Percentiles rank a stretch among this genome's conserved stretches.
Evolutionary conservation across 140 eudicot species (phyloP).

Genomic region (Stevia rebaudiana): DNA sequence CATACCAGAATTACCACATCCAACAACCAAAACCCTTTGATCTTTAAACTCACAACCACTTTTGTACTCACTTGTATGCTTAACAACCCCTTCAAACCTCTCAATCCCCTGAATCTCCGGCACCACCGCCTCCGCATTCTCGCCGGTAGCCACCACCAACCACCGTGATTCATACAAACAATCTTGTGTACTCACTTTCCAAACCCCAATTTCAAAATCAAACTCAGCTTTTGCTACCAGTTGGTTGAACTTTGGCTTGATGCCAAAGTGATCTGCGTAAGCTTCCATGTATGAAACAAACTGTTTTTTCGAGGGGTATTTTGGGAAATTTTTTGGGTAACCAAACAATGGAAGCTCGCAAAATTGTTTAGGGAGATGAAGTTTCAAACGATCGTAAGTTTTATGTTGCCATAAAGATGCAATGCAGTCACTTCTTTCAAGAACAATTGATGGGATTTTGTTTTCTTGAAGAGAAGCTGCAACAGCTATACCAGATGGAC

Average conservation of each 20-base stretch:
- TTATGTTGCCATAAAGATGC: slow-evolving; percentile 89
- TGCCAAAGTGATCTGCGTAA: slow-evolving; percentile 57
- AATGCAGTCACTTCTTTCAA: slow-evolving; percentile 76
- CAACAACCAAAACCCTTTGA: slow-evolving; percentile 70
- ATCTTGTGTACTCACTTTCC: slow-evolving; percentile 61
- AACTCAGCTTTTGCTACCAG: slow-evolving; percentile 43
- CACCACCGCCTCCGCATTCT: slow-evolving; percentile 83
- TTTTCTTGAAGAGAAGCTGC: slow-evolving; percentile 64
- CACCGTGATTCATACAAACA: slow-evolving; percentile 54
- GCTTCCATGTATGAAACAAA: slow-evolving; percentile 69
- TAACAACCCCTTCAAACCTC: slow-evolving; percentile 52
- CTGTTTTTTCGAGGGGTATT: slow-evolving; percentile 70
- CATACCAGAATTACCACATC: slow-evolving; percentile 99
- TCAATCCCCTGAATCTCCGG: slow-evolving; percentile 86
- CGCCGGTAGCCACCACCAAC: slow-evolving; percentile 91
- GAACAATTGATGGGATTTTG: slow-evolving; percentile 62
- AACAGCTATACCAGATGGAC: slow-evolving; percentile 89
- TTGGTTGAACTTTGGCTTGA: slow-evolving; percentile 53
- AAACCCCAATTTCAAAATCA: slow-evolving; percentile 34
- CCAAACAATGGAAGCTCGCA: slow-evolving; percentile 73
- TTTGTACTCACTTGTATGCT: slow-evolving; percentile 73
- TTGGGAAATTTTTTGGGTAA: slow-evolving; percentile 75
- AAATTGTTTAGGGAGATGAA: slow-evolving; percentile 72
- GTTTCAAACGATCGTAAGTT: slow-evolving; percentile 85
- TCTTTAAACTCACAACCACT: slow-evolving; percentile 49